phyloP scores from a whole-genome alignment of 2,329 filamentous ascomycete genomes.

The Exophiala aquamarina region DNA sequence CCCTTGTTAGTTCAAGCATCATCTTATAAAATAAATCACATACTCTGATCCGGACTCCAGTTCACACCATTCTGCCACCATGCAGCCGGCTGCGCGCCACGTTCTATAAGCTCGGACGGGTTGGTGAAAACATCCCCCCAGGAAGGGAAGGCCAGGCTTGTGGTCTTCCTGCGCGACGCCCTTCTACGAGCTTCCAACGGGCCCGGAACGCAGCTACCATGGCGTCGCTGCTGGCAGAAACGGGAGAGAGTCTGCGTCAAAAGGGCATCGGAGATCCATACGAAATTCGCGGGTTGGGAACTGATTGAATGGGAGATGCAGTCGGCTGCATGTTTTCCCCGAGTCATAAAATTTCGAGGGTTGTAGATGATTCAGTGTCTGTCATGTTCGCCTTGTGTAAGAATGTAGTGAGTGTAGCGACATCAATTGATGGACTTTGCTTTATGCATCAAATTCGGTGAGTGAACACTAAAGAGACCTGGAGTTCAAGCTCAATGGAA shows the following conservation, averaged over 20 bases:
- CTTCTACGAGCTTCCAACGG: slow-evolving; percentile 62
- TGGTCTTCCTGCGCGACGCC: slow-evolving; percentile 57
- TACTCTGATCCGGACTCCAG: not conserved
- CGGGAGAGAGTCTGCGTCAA: slow-evolving; percentile 50
- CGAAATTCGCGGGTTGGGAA: slow-evolving; percentile 12
- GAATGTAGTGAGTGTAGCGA: not conserved
- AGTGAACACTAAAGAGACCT: not conserved
- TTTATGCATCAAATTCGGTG: too few relatives aligned
- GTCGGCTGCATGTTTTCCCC: slow-evolving; percentile 18
- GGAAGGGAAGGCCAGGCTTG: slow-evolving; percentile 42
- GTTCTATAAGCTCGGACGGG: slow-evolving; percentile 42
- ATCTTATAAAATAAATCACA: not conserved
- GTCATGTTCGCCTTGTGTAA: too few relatives aligned
- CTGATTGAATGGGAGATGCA: slow-evolving; percentile 17
- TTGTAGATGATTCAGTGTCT: not conserved
- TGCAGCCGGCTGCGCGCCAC: slow-evolving; percentile 12
- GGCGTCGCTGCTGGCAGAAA: slow-evolving; percentile 48
- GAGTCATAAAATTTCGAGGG: slow-evolving; percentile 27
- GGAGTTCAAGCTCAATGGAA: not conserved
- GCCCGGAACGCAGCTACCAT: slow-evolving; percentile 62
- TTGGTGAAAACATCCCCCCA: slow-evolving; percentile 35
- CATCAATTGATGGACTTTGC: not conserved
- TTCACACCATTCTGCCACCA: slow-evolving; percentile 24
- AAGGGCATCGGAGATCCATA: slow-evolving; percentile 49
- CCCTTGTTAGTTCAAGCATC: not conserved